A percentile compares a stretch with the other conserved stretches of the same genome.
These are phyloP conservation scores for Thelonectria olida DNA, from an alignment of 2,329 filamentous ascomycete species.

Conservation along the genomic window DNA sequence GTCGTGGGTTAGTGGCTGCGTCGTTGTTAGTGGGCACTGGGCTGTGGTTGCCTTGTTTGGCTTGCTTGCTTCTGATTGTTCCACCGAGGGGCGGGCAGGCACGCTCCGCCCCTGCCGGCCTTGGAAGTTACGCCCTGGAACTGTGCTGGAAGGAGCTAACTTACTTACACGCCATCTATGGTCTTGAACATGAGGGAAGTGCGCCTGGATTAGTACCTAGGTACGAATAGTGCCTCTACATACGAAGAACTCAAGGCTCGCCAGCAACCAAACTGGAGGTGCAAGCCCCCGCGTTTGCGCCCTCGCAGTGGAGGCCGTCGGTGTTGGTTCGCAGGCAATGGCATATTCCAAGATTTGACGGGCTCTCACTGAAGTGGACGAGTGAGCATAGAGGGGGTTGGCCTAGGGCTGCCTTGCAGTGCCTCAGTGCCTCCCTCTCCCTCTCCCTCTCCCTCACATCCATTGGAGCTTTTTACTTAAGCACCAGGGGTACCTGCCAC, in stretches of 20 bases:
- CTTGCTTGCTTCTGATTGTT: neutral
- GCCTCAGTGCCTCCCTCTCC: neutral
- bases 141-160: too few relatives aligned
- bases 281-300: slow-evolving; percentile 5
- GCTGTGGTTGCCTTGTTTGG: neutral
- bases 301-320: neutral
- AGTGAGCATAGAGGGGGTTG: too few relatives aligned
- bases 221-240: too few relatives aligned
- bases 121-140: too few relatives aligned
- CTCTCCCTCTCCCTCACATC: neutral
- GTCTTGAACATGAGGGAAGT: too few relatives aligned
- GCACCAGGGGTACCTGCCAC: slow-evolving; percentile 12
- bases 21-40: too few relatives aligned
- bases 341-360: neutral
- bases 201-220: too few relatives aligned
- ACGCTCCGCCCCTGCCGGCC: neutral
- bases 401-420: slow-evolving; percentile 3
- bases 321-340: neutral
- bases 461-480: neutral
- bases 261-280: neutral
- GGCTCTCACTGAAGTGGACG: too few relatives aligned
- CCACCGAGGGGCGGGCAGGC: neutral
- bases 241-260: too few relatives aligned
- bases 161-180: neutral
- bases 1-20: too few relatives aligned